phyloP scores from a whole-genome alignment of 2,329 filamentous ascomycete genomes.

The Neoarthrinium moseri region DNA sequence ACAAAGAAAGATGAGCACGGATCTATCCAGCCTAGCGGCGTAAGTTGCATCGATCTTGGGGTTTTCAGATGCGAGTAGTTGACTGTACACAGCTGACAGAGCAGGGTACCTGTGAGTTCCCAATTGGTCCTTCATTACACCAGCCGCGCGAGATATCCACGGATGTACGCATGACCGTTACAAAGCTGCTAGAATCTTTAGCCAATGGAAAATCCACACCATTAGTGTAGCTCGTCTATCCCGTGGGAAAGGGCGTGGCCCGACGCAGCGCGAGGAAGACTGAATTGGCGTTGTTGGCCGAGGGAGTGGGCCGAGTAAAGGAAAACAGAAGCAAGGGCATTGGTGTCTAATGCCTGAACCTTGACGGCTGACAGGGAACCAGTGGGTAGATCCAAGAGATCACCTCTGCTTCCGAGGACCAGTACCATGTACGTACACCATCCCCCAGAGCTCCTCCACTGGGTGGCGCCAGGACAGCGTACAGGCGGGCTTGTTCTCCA shows the following conservation, averaged over 20 bases:
- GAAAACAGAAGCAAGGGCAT: conserved; percentile 2
- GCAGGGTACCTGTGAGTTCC: conserved; percentile 31
- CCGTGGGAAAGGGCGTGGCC: conserved; percentile 22
- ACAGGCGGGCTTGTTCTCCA: too few species aligned
- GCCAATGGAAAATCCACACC: conserved; percentile 36
- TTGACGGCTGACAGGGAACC: conserved; percentile 1
- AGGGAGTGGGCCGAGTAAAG: background rate
- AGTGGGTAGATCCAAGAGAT: conserved; percentile 1
- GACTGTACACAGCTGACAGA: conserved; percentile 10
- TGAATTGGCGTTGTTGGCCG: background rate
- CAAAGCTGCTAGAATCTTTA: conserved; percentile 32
- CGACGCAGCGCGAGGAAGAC: background rate
- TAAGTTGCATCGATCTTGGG: background rate
- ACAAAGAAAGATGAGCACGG: background rate
- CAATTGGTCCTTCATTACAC: conserved; percentile 45
- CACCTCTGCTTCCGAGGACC: conserved; percentile 4
- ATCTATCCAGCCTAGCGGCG: conserved; percentile 4
- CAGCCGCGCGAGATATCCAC: conserved; percentile 43
- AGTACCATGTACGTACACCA: conserved; percentile 2
- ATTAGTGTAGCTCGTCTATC: conserved; percentile 31
- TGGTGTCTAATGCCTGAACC: conserved; percentile 3
- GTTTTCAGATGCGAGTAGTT: background rate
- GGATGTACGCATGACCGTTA: conserved; percentile 54
- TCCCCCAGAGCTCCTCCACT: background rate
- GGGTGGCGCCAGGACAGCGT: too few species aligned